Conservation (phyloP, 208 protist species). For the Acanthamoeba lenticulata region DNA sequence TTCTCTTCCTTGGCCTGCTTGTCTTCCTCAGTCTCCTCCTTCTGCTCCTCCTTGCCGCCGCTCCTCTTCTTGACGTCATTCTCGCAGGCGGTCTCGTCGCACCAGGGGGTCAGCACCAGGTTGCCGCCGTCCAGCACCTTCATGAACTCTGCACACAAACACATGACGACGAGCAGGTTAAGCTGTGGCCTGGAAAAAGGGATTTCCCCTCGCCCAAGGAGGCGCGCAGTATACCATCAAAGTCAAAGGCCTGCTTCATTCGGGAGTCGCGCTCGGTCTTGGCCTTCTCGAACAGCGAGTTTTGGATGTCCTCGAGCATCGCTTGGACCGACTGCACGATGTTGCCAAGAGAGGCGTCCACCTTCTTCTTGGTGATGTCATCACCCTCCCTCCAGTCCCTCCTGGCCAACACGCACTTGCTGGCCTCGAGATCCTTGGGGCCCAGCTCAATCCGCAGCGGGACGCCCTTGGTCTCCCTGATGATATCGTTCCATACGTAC, state of each 20-base stretch:
- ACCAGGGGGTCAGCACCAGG: conserved; percentile 94
- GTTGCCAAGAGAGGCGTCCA: background rate
- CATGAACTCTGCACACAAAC: conserved; percentile 91
- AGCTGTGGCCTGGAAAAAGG: background rate
- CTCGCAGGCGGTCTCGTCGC: conserved; percentile 92
- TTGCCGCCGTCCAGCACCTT: conserved; percentile 91
- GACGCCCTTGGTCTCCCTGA: conserved; percentile 88
- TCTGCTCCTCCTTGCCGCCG: conserved; percentile 53
- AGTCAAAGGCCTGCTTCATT: conserved; percentile 1
- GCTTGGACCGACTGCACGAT: conserved; percentile 67
- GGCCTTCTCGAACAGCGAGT: conserved; percentile 89
- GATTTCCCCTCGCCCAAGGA: background rate
- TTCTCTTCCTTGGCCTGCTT: conserved; percentile 43
- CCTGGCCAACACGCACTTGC: conserved; percentile 74
- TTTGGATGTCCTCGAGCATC: conserved; percentile 94
- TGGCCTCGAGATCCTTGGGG: conserved; percentile 94
- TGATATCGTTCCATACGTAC: background rate
- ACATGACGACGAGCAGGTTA: background rate
- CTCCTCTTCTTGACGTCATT: conserved; percentile 91
- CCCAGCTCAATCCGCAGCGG: conserved; percentile 98
- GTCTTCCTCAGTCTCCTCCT: conserved; percentile 30
- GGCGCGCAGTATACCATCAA: background rate
- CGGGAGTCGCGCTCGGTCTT: conserved; percentile 78
- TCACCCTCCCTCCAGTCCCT: conserved; percentile 74
- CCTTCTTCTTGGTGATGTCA: conserved; percentile 6